Evolutionary conservation across 139 green algal species (phyloP).

Genomic region (Chlorella ohadii): DNA sequence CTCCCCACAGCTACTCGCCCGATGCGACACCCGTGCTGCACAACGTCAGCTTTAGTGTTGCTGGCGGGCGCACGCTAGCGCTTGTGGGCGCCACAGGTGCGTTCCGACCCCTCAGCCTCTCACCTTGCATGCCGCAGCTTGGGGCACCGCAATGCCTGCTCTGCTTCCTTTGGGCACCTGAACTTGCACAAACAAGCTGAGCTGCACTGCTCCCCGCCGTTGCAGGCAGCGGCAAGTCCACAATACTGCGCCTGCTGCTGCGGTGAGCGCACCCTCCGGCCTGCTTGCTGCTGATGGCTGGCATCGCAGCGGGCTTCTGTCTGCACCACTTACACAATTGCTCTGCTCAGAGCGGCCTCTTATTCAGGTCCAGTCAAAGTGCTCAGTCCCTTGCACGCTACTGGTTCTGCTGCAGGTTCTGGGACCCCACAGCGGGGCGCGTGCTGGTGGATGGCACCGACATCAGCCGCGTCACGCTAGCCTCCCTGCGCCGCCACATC

Average conservation of each 20-base stretch:
- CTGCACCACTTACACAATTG: no score
- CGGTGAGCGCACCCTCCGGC: slow-evolving; percentile 62
- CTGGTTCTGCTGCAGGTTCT: slow-evolving; percentile 47
- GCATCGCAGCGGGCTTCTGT: no score
- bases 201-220: no score
- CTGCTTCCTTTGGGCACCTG: no score
- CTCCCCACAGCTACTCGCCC: slow-evolving; percentile 3
- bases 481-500: slow-evolving; percentile 60
- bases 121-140: no score
- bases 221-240: slow-evolving; percentile 89
- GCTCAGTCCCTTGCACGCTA: no score
- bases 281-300: no score
- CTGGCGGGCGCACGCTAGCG: slow-evolving; percentile 71
- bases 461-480: slow-evolving; percentile 75
- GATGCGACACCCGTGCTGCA: slow-evolving; percentile 38
- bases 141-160: no score
- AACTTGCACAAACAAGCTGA: no score
- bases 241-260: slow-evolving; percentile 85
- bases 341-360: no score
- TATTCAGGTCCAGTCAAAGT: no score
- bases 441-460: slow-evolving; percentile 84
- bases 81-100: slow-evolving; percentile 72
- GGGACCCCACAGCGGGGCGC: slow-evolving; percentile 77
- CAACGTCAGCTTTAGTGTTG: slow-evolving; percentile 69
- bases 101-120: no score